These are phyloP conservation scores for Quercus variabilis DNA, from an alignment of 306 rosid species.

Conservation along the genomic window DNA sequence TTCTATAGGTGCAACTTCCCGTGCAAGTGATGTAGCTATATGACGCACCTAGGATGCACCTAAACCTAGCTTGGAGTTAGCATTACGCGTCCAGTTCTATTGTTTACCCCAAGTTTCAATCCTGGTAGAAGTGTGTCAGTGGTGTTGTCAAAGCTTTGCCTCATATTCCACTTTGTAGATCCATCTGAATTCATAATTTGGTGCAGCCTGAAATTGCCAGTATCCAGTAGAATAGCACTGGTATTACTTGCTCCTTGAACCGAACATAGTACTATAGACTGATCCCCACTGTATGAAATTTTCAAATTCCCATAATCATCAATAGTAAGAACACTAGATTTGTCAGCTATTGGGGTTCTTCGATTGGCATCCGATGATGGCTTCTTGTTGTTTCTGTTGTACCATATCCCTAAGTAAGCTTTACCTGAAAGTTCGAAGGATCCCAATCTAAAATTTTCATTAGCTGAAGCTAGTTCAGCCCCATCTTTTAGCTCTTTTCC, in stretches of 20 bases:
- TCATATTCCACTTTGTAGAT: too few species aligned
- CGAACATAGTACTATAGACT: neutral
- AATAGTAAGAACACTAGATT: slow-evolving; percentile 12
- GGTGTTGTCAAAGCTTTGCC: too few species aligned
- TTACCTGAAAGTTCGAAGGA: slow-evolving; percentile 5
- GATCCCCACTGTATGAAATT: neutral
- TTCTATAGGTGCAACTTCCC: too few species aligned
- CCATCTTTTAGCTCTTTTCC: slow-evolving; percentile 24
- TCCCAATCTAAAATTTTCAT: slow-evolving; percentile 9
- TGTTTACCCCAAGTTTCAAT: too few species aligned
- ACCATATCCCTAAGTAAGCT: slow-evolving; percentile 20
- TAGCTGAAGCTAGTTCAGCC: slow-evolving; percentile 13
- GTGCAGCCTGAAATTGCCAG: too few species aligned
- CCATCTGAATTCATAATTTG: too few species aligned
- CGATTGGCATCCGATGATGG: slow-evolving; percentile 24
- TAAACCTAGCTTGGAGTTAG: too few species aligned
- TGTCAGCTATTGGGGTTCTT: slow-evolving; percentile 1
- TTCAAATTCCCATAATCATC: slow-evolving; percentile 28
- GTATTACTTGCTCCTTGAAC: slow-evolving; percentile 9
- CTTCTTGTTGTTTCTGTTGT: neutral
- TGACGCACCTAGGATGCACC: too few species aligned
- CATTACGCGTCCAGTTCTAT: too few species aligned
- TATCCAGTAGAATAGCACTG: slow-evolving; percentile 15
- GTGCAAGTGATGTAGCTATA: too few species aligned
- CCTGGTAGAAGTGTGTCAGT: too few species aligned